Conservation (phyloP, 2,329 filamentous ascomycete genomes). For the Cercospora beticola region DNA sequence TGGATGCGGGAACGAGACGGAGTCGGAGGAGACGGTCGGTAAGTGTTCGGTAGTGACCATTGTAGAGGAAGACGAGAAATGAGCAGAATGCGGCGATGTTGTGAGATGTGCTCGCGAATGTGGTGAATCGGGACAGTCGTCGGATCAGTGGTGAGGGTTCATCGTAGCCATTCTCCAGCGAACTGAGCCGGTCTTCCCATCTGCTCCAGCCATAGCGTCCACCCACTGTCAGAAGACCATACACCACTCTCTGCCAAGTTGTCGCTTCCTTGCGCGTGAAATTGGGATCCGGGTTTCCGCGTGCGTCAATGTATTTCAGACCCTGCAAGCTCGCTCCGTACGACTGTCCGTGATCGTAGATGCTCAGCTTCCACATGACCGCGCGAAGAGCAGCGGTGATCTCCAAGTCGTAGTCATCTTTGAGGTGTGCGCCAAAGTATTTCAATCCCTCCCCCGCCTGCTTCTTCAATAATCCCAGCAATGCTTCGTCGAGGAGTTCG, state of each 20-base stretch:
- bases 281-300: slow-evolving; percentile 39
- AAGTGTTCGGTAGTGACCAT: slow-evolving; percentile 86
- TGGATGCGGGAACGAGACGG: slow-evolving; percentile 79
- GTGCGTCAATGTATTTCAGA: slow-evolving; percentile 82
- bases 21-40: slow-evolving; percentile 82
- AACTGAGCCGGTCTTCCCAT: slow-evolving; percentile 83
- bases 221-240: slow-evolving; percentile 81
- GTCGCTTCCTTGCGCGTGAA: slow-evolving; percentile 63
- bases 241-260: slow-evolving; percentile 78
- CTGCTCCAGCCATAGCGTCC: slow-evolving; percentile 88
- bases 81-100: slow-evolving; percentile 78
- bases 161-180: slow-evolving; percentile 73
- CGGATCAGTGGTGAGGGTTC: slow-evolving; percentile 52
- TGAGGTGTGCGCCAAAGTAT: slow-evolving; percentile 75
- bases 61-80: slow-evolving; percentile 86
- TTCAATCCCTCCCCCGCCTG: slow-evolving; percentile 87
- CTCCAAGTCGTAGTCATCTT: slow-evolving; percentile 85
- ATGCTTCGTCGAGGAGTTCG: slow-evolving; percentile 89
- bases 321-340: slow-evolving; percentile 94
- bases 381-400: slow-evolving; percentile 75
- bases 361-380: slow-evolving; percentile 86
- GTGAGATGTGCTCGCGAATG: slow-evolving; percentile 68
- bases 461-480: slow-evolving; percentile 77
- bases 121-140: slow-evolving; percentile 67
- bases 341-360: slow-evolving; percentile 95